phyloP scores from a whole-genome alignment of 495 filamentous ascomycete genomes.

The Penicillium crystallinum region DNA sequence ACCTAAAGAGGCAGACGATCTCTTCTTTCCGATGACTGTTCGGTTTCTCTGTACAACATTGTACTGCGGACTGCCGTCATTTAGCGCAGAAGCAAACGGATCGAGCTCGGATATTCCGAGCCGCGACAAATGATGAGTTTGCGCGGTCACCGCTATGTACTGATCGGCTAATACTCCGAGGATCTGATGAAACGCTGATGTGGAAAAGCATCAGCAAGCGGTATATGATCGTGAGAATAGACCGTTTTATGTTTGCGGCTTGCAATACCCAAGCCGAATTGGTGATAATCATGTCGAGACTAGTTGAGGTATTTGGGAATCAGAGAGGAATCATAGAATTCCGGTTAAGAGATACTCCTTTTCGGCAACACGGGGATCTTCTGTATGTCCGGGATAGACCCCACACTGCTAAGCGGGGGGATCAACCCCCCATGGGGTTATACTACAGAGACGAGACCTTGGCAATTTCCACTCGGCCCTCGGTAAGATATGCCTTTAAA shows the following conservation, averaged over 20 bases:
- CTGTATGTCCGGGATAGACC: no score
- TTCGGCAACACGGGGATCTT: no score
- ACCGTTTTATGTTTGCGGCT: neutral
- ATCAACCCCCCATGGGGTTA: neutral
- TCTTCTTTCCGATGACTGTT: no score
- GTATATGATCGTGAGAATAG: neutral
- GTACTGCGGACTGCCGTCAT: no score
- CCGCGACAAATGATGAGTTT: neutral
- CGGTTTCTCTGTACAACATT: no score
- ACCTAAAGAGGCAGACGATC: no score
- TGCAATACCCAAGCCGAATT: neutral
- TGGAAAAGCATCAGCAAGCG: neutral
- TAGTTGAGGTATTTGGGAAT: neutral
- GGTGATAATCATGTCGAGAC: neutral
- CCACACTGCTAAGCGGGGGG: neutral
- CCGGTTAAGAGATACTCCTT: no score
- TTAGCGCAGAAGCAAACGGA: no score
- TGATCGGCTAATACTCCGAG: neutral
- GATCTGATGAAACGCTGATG: neutral
- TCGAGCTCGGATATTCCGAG: no score
- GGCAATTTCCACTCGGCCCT: neutral
- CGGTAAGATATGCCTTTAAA: neutral
- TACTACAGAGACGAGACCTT: neutral
- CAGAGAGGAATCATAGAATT: no score
- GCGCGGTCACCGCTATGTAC: neutral